Evolutionary conservation across 306 rosid species (phyloP), one percentile per base, ranked within the genome.

Genomic region (Quercus glauca): DNA sequence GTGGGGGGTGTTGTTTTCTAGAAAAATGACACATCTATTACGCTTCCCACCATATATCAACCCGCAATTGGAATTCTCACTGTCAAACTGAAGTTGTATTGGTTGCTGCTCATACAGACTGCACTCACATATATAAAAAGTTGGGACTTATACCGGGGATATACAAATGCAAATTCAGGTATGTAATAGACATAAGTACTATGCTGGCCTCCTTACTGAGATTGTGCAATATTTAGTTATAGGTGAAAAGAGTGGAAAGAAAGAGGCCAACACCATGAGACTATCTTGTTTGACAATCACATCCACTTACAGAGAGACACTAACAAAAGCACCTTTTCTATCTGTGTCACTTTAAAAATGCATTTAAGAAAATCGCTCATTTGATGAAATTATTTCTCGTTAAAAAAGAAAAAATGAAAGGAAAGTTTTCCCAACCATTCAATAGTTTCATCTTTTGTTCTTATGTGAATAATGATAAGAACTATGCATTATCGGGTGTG

Each of bases 11-110:
- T 83, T 76, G 76, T 81, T 78, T 28, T 75, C 60, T 0, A 86
- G 88, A 75, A 85, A 77, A 77, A 90, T 35, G 73, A 85, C 84
- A 71, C 93, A 87, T 4, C 35, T 31, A 31, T 31, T 4, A 31
- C 5, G 1, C 35, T 31, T 31, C 35, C 33, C 35, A 31, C 83
- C 82, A 29, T 61, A 78, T 37, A 79, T 76, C 6, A 77, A 73
- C 19, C 74, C 85, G 18, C 69, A 68, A 29, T 56, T 68, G 33
- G 77, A 61, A 79, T 43, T 25, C 76, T 84, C 87, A 61, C 20
- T 69, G 20, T 74, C 85, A 21, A 37, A 31, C 53, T 60, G 49
- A 2, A 43, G 20, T 5, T 57, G 4, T 8, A 10, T 57, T 61
- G 25, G 17, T 12, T 23, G 33, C 13, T 60, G 68, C 35, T 60